These are phyloP conservation scores for Leishmania guyanensis DNA, from an alignment of 208 protist genomes.

Conservation along the genomic window DNA sequence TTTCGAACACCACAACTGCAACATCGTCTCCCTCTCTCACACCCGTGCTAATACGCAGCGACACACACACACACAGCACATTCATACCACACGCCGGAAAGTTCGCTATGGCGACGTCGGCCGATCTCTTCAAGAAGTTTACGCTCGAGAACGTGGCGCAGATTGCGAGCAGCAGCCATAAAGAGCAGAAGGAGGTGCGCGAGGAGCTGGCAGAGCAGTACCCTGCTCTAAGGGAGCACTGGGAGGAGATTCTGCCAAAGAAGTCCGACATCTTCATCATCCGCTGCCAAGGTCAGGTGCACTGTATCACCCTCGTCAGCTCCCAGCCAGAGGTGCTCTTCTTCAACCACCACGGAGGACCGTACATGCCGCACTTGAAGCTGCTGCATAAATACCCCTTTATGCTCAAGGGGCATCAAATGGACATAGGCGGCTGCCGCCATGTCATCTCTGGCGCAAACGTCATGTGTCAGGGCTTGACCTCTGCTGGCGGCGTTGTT, in stretches of 20 bases:
- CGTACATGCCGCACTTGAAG: constrained; percentile 95
- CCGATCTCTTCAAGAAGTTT: constrained; percentile 92
- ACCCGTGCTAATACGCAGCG: neutral
- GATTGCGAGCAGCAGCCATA: constrained; percentile 84
- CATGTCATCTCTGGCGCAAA: constrained; percentile 97
- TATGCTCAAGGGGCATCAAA: constrained; percentile 95
- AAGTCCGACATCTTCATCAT: constrained; percentile 92
- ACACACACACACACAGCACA: neutral
- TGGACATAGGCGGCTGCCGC: constrained; percentile 97
- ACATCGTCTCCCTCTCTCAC: neutral
- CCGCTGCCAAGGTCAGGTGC: constrained; percentile 93
- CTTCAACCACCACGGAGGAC: constrained; percentile 96
- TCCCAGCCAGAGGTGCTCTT: constrained; percentile 95
- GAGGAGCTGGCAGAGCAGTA: constrained; percentile 88
- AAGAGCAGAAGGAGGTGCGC: constrained; percentile 91
- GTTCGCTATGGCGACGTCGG: constrained; percentile 30
- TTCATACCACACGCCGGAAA: neutral
- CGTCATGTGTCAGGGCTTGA: constrained; percentile 98
- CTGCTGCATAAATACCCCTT: constrained; percentile 97
- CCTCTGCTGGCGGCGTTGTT: constrained; percentile 92
- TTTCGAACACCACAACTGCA: neutral
- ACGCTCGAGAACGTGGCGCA: constrained; percentile 89
- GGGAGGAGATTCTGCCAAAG: constrained; percentile 95
- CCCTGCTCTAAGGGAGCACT: constrained; percentile 72
- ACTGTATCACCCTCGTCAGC: constrained; percentile 91